Evolutionary conservation across 2,329 filamentous ascomycete genomes (phyloP), one percentile per base, ranked within the genome.

Genomic region (Ophiosphaerella narmari): DNA sequence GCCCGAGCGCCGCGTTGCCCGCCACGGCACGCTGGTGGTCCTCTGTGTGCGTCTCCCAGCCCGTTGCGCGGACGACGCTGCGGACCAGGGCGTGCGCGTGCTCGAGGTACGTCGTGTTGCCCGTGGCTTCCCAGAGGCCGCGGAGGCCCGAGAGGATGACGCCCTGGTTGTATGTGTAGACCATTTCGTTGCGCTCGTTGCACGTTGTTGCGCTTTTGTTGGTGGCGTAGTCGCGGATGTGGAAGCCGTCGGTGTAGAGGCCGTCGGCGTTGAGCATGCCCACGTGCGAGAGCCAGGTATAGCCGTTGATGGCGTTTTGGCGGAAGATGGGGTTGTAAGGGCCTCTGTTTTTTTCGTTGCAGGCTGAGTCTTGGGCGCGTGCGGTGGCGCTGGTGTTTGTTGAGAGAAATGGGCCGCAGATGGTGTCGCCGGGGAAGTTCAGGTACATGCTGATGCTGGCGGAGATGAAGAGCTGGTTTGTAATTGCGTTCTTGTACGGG

Each of bases 401-500:
- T 60, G 50, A 77, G 58, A 78, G 60, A 72, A 88, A 94, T 0
- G 90, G 90, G 0, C 86, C 86, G 16, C 81, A 78, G 57, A 92
- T 90, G 32, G 80, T 74, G 68, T 96, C 91, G 1, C 91, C 90
- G 0, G 92, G 90, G 59, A 92, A 95, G 67, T 93, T 83, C 5
- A 94, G 81, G 68, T 96, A 97, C 93, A 97, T 97, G 45, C 82
- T 84, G 32, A 93, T 83, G 18, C 89, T 94, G 0, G 90, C 91
- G 0, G 92, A 82, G 52, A 97, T 90, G 75, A 84, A 97, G 1
- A 97, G 82, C 69, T 97, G 86, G 66, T 97, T 97, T 26, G 93
- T 97, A 63, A 97, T 95, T 55, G 93, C 91, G 66, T 97, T 97
- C 70, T 97, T 97, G 77, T 97, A 97, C 0, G 91, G 91, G 18